These are phyloP conservation scores for Poa annua DNA, from an alignment of 176 grass and related monocot genomes.

Conservation along the genomic window DNA sequence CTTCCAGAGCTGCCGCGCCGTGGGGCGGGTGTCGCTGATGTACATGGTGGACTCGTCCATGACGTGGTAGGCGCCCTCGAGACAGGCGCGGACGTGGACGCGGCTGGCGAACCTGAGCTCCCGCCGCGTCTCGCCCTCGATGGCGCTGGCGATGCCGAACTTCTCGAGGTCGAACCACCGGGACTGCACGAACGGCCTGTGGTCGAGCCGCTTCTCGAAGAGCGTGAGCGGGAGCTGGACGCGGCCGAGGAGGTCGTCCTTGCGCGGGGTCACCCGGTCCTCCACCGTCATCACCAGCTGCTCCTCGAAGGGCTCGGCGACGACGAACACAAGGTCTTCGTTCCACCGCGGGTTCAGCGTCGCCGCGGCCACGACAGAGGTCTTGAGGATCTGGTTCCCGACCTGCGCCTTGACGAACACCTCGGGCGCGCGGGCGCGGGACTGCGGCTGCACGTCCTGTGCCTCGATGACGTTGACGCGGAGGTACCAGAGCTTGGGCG, in stretches of 20 bases:
- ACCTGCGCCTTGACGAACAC: constrained; percentile 83
- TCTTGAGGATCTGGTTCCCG: constrained; percentile 85
- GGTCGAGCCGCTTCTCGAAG: constrained; percentile 84
- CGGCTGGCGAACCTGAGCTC: constrained; percentile 83
- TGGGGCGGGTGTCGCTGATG: constrained; percentile 82
- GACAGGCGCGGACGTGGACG: constrained; percentile 69
- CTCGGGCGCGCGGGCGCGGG: constrained; percentile 51
- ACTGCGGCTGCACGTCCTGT: constrained; percentile 78
- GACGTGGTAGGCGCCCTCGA: constrained; percentile 93
- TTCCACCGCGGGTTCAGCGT: constrained; percentile 82
- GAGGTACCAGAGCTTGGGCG: constrained; percentile 95
- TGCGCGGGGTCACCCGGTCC: constrained; percentile 62
- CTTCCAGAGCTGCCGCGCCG: constrained; percentile 78
- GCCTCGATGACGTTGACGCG: constrained; percentile 88
- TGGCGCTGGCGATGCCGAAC: constrained; percentile 60
- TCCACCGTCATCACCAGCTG: constrained; percentile 75
- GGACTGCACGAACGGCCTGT: constrained; percentile 73
- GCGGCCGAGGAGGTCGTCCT: constrained; percentile 82
- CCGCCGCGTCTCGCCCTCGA: constrained; percentile 86
- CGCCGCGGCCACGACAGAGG: constrained; percentile 39
- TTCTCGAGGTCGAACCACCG: constrained; percentile 87
- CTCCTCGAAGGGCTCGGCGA: constrained; percentile 96
- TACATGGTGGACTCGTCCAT: constrained; percentile 98
- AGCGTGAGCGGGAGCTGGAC: constrained; percentile 58
- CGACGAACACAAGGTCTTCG: constrained; percentile 90